phyloP scores from a whole-genome alignment of 164 flowering plant species.

The Malania oleifera region DNA sequence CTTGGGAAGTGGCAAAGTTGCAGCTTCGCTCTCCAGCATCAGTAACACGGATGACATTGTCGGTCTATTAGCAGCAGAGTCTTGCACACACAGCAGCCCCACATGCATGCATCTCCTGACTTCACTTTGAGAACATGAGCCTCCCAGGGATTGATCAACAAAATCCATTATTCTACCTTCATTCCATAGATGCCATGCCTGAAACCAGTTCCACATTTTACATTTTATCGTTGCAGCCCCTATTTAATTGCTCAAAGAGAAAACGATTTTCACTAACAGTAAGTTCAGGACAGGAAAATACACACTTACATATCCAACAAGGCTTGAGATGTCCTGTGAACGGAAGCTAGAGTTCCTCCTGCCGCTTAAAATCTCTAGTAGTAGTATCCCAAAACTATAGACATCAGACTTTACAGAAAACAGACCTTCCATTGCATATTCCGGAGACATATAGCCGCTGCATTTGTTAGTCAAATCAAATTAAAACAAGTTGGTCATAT shows the following conservation, averaged over 20 bases:
- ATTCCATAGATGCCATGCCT: conserved; percentile 57
- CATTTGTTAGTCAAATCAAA: not conserved
- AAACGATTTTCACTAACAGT: too few species aligned
- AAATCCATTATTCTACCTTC: conserved; percentile 31
- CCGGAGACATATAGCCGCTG: conserved; percentile 64
- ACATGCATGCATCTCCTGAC: conserved; percentile 39
- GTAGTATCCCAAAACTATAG: conserved; percentile 49
- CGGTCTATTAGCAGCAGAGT: conserved; percentile 32
- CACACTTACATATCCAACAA: conserved; percentile 36
- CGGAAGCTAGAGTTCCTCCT: conserved; percentile 37
- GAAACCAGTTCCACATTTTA: conserved; percentile 8
- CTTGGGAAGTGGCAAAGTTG: conserved; percentile 20
- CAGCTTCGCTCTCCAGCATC: conserved; percentile 34
- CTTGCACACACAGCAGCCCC: conserved; percentile 43
- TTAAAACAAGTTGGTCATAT: not conserved
- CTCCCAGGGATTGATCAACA: conserved; percentile 25
- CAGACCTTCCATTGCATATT: conserved; percentile 58
- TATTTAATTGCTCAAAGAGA: too few species aligned
- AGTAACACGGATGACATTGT: conserved; percentile 32
- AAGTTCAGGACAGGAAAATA: not conserved
- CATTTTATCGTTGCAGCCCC: too few species aligned
- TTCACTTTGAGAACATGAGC: conserved; percentile 14
- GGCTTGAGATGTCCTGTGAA: conserved; percentile 22
- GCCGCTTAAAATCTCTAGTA: conserved; percentile 46
- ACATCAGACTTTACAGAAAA: conserved; percentile 56